Base-by-base conservation (phyloP, 1,139 yeast species). In the Yamadazyma atlantica region DNA sequence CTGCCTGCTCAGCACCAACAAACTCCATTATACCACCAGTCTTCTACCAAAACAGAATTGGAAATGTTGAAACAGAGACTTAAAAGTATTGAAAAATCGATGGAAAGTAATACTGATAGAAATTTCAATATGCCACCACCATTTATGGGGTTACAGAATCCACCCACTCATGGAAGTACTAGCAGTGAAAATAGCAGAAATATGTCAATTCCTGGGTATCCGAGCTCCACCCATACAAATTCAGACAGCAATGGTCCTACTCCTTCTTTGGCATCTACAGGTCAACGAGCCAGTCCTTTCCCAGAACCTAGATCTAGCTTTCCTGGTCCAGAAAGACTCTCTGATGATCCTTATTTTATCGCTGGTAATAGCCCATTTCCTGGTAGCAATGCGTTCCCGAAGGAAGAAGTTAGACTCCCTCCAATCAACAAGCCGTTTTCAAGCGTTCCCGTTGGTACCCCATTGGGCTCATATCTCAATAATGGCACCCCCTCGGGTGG, bases 51-150 rank as follows among this genome's bases (percentile, higher is more conserved):
- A 19, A 29, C 38, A 39, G 68, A 63, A 38, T 44, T 62, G 23
- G 55, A 53, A 25, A 29, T 50, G 31, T 51, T 63, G 35, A 62
- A 61, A 37, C 50, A 54, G 19, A 44, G 66, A 26, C 45, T 62
- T 12, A 49, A 45, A 29, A 51, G 48, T 15, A 49, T 63, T 15
- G 68, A 62, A 32, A 35, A 45, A 4, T 38, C 43, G 8, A 31
- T 44, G 13, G 28, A 19, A 13, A 27, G 26, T 10, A 23, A 30
- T 14, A 9, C 31, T 5, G 28, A 19, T 9, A 19, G 9, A 19
- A 19, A 19, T 19, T 6, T 6, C 9, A 19, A 9, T 19, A 9
- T 9, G 9, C 22, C 22, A 19, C 22, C 9, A 6, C 22, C 6
- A 6, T 19, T 19, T 9, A 9, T 19, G 8, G 22, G 22, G 9